These are phyloP conservation scores for Davidsoniella australis DNA, from an alignment of 2,329 filamentous ascomycete genomes.

Conservation along the genomic window DNA sequence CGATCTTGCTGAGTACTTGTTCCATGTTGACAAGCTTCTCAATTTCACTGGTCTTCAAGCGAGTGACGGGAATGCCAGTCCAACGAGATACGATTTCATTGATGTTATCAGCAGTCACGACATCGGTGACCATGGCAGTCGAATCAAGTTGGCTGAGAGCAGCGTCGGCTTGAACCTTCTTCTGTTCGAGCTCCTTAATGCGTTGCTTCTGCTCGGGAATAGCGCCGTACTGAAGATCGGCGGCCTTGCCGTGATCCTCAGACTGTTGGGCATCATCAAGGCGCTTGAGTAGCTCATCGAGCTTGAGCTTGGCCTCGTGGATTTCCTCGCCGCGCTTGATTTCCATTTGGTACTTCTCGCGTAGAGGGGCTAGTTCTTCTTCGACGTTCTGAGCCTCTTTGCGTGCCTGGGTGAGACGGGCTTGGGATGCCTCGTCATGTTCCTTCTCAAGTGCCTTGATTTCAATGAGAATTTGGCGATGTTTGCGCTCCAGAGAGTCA, in stretches of 20 bases:
- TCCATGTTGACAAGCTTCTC: constrained; percentile 99
- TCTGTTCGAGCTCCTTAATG: constrained; percentile 66
- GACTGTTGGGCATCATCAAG: constrained; percentile 82
- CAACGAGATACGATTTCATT: constrained; percentile 94
- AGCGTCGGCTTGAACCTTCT: constrained; percentile 64
- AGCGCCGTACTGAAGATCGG: constrained; percentile 91
- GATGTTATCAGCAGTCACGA: constrained; percentile 93
- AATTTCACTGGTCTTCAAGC: constrained; percentile 88
- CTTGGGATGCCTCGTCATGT: constrained; percentile 81
- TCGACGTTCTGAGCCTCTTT: constrained; percentile 87
- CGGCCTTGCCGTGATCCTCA: constrained; percentile 70
- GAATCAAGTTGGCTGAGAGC: constrained; percentile 42
- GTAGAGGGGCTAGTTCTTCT: constrained; percentile 78
- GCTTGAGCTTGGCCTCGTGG: constrained; percentile 85
- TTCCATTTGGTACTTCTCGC: constrained; percentile 90
- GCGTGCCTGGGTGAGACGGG: constrained; percentile 64
- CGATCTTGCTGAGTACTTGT: constrained; percentile 61
- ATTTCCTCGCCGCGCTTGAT: constrained; percentile 82
- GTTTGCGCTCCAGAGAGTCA: constrained; percentile 79
- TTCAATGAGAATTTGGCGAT: constrained; percentile 87
- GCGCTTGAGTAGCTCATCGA: constrained; percentile 81
- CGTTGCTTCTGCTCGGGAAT: constrained; percentile 77
- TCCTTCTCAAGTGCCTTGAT: constrained; percentile 90
- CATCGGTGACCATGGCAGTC: constrained; percentile 67
- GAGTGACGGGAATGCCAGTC: constrained; percentile 95